A percentile compares a stretch with the other conserved stretches of the same genome.
Evolutionary conservation across 1,139 yeast species (phyloP).

Genomic region (Williopsis jadinii): DNA sequence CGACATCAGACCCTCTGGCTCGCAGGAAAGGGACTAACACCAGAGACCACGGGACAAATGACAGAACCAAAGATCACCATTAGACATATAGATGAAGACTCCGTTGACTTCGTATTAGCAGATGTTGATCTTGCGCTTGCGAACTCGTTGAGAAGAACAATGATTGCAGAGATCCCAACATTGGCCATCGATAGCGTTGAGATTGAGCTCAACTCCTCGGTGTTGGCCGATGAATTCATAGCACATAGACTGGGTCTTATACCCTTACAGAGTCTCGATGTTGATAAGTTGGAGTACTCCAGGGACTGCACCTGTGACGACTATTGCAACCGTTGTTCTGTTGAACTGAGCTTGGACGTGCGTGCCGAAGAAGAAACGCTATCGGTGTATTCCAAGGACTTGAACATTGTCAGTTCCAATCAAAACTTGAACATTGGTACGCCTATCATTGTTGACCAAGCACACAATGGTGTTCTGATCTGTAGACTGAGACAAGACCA

Average conservation of each 20-base stretch:
- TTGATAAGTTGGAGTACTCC: slow-evolving; percentile 72
- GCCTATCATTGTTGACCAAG: slow-evolving; percentile 77
- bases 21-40: too few species aligned
- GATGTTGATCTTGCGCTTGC: slow-evolving; percentile 90
- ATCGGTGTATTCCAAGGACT: slow-evolving; percentile 83
- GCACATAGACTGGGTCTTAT: slow-evolving; percentile 90
- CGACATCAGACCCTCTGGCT: too few species aligned
- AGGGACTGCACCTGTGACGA: slow-evolving; percentile 98
- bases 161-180: slow-evolving; percentile 96
- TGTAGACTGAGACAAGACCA: slow-evolving; percentile 92
- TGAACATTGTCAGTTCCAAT: slow-evolving; percentile 43
- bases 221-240: slow-evolving; percentile 91
- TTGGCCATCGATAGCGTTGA: slow-evolving; percentile 94
- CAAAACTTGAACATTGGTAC: slow-evolving; percentile 52
- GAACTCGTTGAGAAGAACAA: slow-evolving; percentile 83
- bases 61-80: slow-evolving; percentile 71
- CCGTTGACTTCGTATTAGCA: slow-evolving; percentile 82
- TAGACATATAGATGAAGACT: slow-evolving; percentile 76
- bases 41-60: background rate
- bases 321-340: slow-evolving; percentile 92
- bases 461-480: slow-evolving; percentile 74
- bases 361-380: slow-evolving; percentile 82
- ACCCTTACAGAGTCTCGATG: slow-evolving; percentile 80
- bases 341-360: slow-evolving; percentile 78
- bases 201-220: slow-evolving; percentile 87